A percentile compares a stretch with the other conserved stretches of the same genome.
Conservation (phyloP, 306 rosid genomes). For the Pyrus betulifolia region DNA sequence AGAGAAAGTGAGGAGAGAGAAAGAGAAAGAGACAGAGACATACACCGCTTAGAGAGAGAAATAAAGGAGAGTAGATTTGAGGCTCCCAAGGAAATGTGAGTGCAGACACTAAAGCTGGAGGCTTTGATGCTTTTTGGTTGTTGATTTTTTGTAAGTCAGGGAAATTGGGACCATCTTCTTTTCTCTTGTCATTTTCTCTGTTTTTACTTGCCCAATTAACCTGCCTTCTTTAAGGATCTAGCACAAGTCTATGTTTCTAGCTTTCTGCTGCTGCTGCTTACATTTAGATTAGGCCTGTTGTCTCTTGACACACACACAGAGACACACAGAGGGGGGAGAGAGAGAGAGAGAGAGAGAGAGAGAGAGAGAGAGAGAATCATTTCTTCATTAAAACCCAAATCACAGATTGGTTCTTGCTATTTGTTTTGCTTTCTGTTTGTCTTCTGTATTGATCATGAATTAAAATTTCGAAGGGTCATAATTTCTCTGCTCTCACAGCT, state of each 20-base stretch:
- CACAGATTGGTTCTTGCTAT: background rate
- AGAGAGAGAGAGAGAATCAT: conserved; percentile 15
- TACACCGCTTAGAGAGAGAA: conserved; percentile 30
- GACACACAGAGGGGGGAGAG: background rate
- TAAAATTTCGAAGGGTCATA: too few species aligned
- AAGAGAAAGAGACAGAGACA: conserved; percentile 17
- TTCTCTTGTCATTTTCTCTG: conserved; percentile 34
- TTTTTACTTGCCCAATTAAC: conserved; percentile 43
- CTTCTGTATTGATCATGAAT: too few species aligned
- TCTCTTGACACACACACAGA: too few species aligned
- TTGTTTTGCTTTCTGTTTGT: background rate
- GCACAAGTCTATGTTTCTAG: conserved; percentile 45
- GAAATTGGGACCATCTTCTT: conserved; percentile 49
- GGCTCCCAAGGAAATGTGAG: conserved; percentile 59
- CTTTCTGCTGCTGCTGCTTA: conserved; percentile 30
- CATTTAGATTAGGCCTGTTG: conserved; percentile 31
- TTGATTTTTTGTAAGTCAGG: conserved; percentile 34
- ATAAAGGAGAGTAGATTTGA: conserved; percentile 32
- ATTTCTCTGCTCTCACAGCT: background rate
- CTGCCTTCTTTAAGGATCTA: conserved; percentile 43
- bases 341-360: background rate
- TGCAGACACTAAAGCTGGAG: conserved; percentile 64
- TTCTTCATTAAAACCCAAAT: conserved; percentile 13
- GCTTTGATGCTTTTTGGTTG: conserved; percentile 40
- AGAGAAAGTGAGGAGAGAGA: background rate